Evolutionary conservation across 352 stramenopile species (phyloP), one percentile per base, ranked within the genome.

Genomic region (Pythium dissimile): DNA sequence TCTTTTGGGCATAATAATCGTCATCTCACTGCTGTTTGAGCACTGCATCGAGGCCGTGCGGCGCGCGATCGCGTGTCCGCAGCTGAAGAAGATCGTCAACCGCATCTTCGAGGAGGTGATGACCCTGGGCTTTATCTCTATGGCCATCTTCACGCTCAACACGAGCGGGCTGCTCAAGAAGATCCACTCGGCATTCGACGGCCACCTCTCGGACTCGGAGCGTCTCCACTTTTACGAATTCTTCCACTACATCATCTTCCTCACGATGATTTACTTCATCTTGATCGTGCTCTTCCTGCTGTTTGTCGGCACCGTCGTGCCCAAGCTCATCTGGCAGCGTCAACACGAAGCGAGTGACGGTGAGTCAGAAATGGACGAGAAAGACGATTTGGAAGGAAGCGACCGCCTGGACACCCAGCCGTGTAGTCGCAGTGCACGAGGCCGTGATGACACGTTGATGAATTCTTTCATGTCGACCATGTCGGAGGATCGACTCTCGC

Each of bases 261-360:
- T 95, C 18, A 92, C 83, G 6, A 92, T 92, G 73, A 89, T 94
- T 49, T 94, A 92, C 77, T 94, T 90, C 55, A 92, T 94, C 43
- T 16, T 81, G n/a, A 92, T 94, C 57, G 80, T 94, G 59, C 50
- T 94, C 23, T 69, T 91, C 27, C 71, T 94, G 35, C 66, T 94
- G 9, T 88, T 94, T 53, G 78, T 92, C 38, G 85, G 83, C 43
- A 95, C 85, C 0, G 85, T 95, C 43, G 81, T 88, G 34, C 85
- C 85, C 0, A 88, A 89, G 44, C 50, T 93, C 21, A 68, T 95
- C 6, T 95, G 83, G 83, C 64, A 83, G 42, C 74, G 72, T 9
- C 67, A 80, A 12, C n/a, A n/a, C n/a, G 65, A 78, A 5, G 34
- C 56, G 0, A 48, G 73, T 2, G 31, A 54, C 13, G 28, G 42